Conservation (phyloP, 768 basidiomycete species). For the Leccinellum rugosiceps region DNA sequence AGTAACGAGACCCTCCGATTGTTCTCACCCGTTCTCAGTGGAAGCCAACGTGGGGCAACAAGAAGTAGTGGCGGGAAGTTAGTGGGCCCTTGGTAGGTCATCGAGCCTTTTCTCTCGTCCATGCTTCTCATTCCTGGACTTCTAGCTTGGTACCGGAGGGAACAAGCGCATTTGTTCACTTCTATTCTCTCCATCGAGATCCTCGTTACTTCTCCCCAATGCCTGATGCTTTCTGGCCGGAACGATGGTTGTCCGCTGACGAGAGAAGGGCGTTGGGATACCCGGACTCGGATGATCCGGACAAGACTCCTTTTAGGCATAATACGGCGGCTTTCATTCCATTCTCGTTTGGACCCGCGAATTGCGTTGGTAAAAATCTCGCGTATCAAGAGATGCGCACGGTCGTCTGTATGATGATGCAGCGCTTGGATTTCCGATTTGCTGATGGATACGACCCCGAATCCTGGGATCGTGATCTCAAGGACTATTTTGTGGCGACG, state of each 20-base stretch:
- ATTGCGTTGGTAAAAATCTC: constrained; percentile 44
- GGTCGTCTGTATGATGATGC: constrained; percentile 37
- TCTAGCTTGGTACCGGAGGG: constrained; percentile 43
- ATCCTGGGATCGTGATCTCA: constrained; percentile 34
- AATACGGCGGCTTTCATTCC: constrained; percentile 42
- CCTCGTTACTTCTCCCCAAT: constrained; percentile 44
- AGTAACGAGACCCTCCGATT: constrained; percentile 53
- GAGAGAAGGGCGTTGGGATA: constrained; percentile 26
- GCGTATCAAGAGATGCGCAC: constrained; percentile 43
- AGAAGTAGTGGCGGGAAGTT: constrained; percentile 35
- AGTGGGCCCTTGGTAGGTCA: constrained; percentile 40
- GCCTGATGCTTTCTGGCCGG: constrained; percentile 44
- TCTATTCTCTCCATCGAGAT: constrained; percentile 44
- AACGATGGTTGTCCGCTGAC: constrained; percentile 39
- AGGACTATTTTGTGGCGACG: constrained; percentile 38
- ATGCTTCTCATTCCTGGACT: constrained; percentile 9
- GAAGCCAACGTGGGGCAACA: constrained; percentile 41
- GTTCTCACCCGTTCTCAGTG: constrained; percentile 47
- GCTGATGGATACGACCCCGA: constrained; percentile 35
- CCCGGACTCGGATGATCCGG: constrained; percentile 20
- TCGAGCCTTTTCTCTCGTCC: background rate
- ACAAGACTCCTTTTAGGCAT: constrained; percentile 30
- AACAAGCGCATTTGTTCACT: constrained; percentile 42
- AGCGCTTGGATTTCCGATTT: constrained; percentile 39
- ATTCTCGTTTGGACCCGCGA: constrained; percentile 44